Evolutionary conservation across 352 stramenopile species (phyloP).

Genomic region (Globisporangium acanthophoron): DNA sequence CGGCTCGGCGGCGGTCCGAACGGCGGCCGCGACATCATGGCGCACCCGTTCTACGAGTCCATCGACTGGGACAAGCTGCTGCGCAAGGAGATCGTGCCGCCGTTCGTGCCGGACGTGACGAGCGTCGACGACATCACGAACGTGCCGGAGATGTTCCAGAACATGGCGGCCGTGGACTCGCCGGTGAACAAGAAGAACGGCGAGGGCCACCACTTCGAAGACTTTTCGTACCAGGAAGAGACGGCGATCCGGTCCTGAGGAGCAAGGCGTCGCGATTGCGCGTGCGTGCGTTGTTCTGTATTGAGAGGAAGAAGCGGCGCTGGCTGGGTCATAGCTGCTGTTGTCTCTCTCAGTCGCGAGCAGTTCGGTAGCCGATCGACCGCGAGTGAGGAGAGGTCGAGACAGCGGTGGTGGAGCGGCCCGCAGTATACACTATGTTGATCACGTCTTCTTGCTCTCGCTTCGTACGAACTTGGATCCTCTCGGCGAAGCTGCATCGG

Average conservation of each 20-base stretch:
- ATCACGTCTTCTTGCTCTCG: background rate
- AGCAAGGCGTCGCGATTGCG: background rate
- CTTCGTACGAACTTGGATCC: conserved; percentile 1
- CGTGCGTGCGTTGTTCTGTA: no score
- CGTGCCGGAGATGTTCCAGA: conserved; percentile 87
- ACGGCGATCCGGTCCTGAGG: conserved; percentile 15
- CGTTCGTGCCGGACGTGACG: conserved; percentile 75
- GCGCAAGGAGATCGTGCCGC: conserved; percentile 76
- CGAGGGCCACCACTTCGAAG: conserved; percentile 83
- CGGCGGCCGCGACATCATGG: conserved; percentile 85
- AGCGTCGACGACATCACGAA: conserved; percentile 86
- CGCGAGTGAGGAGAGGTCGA: no score
- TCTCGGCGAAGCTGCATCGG: background rate
- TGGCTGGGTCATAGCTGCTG: no score
- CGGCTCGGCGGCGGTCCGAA: conserved; percentile 89
- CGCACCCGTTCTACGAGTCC: conserved; percentile 75
- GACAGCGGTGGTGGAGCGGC: no score
- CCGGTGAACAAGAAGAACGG: conserved; percentile 84
- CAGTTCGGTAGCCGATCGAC: no score
- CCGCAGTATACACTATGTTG: background rate
- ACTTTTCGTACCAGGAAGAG: conserved; percentile 89
- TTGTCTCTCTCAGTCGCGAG: no score
- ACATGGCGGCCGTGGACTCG: conserved; percentile 85
- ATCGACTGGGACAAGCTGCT: conserved; percentile 87
- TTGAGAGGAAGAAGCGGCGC: no score